A percentile compares a stretch with the other conserved stretches of the same genome.
Conservation (phyloP, 2,329 filamentous ascomycete species). For the Lecanoromycetidae sp. region DNA sequence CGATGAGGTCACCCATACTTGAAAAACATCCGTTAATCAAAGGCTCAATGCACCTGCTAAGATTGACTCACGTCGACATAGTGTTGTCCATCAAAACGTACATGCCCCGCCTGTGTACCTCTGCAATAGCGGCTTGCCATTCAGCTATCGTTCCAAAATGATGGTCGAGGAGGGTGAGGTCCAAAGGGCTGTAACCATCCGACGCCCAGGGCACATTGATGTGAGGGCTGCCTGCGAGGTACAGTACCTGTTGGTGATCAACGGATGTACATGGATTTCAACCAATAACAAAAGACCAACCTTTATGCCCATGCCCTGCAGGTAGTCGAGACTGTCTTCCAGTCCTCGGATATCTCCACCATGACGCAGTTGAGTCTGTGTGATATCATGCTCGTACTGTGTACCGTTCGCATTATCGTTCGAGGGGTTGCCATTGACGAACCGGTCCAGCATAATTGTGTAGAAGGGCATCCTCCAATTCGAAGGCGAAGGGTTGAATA, state of each 20-base stretch:
- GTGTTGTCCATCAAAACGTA: conserved; percentile 57
- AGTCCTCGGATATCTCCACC: conserved; percentile 49
- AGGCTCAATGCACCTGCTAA: background rate
- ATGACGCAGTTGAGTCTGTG: conserved; percentile 50
- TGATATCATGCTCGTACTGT: conserved; percentile 47
- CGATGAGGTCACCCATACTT: conserved; percentile 49
- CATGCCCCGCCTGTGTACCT: conserved; percentile 52
- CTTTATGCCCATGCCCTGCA: conserved; percentile 53
- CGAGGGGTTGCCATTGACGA: conserved; percentile 51
- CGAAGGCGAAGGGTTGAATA: conserved; percentile 41
- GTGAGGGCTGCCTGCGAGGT: conserved; percentile 51
- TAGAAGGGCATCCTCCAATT: conserved; percentile 58
- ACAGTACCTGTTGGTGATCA: conserved; percentile 36
- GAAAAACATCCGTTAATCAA: conserved; percentile 13
- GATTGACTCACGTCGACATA: conserved; percentile 43
- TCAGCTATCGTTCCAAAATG: conserved; percentile 48
- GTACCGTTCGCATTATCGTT: conserved; percentile 54
- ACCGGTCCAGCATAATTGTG: conserved; percentile 51
- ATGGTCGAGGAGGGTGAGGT: conserved; percentile 50
- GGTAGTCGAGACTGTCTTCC: conserved; percentile 49
- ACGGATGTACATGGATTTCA: background rate
- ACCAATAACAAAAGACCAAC: conserved; percentile 22
- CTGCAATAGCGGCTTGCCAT: conserved; percentile 46
- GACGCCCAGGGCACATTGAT: conserved; percentile 54
- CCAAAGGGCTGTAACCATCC: conserved; percentile 48